Base-by-base conservation (phyloP, 352 stramenopile genomes). In the Hyaloperonospora brassicae region DNA sequence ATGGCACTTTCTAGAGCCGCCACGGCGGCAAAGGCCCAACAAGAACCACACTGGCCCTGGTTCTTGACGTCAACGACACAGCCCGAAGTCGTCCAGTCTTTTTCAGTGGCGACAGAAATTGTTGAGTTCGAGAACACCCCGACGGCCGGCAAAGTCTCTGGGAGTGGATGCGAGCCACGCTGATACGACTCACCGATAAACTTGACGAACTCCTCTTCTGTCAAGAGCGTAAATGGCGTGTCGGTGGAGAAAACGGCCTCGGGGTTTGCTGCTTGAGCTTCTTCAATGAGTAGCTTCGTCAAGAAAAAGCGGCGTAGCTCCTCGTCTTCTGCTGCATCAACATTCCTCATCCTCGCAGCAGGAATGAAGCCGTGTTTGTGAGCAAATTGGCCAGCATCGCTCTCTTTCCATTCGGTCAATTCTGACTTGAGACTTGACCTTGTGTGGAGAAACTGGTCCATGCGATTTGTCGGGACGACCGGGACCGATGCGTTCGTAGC, bases 11-110 rank as follows among this genome's bases (percentile, higher is more conserved):
- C 93, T 1, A 98, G 71, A 13, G 83, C 84, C 35, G 89, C 92
- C 0, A 96, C 78, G 1, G 93, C 87, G 1, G 94, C 96, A 69
- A 99, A 99, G 0, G 92, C 90, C 95, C 96, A 99, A 76, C 97
- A 99, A n/a, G 89, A 97, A 38, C 96, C 96, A 65, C 96, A 99
- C 7, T 86, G 55, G 8, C 92, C 97, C 70, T 99, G 97, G 69
- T 98, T 93, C 64, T 98, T 98, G 17, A 99, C 63, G 4, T 24
- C 14, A 6, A 67, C 66, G 10, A 89, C 69, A 44, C 78, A 89
- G 12, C 67, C 69, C 0, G 72, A 84, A 4, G 60, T 70, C 8
- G 69, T 86, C 79, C 81, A 89, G 51, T 89, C 78, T 46, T 76
- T 73, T 24, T 70, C 61, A 17, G 50, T 52, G 4, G 52, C 57